phyloP scores from a whole-genome alignment of 2,329 filamentous ascomycete genomes.

The Stachybotrys chartarum region DNA sequence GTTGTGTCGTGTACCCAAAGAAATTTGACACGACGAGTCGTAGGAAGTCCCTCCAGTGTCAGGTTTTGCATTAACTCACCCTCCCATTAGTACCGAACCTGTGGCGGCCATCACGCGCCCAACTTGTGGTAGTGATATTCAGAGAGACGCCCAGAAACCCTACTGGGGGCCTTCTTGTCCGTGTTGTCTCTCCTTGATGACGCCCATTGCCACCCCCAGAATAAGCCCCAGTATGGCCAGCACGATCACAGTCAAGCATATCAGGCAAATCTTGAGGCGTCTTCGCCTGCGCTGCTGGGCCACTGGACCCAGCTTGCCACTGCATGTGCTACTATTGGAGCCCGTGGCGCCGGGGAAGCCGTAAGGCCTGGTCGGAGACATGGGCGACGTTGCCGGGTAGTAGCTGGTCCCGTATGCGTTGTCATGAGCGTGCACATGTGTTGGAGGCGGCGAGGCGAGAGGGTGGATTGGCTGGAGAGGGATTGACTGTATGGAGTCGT shows the following conservation, averaged over 20 bases:
- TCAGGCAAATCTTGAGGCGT: constrained; percentile 13
- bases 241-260: constrained; percentile 10
- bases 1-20: too few relatives aligned
- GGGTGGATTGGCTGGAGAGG: not conserved
- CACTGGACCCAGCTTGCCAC: constrained; percentile 10
- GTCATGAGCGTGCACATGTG: not conserved
- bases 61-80: too few relatives aligned
- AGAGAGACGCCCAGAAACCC: too few relatives aligned
- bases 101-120: too few relatives aligned
- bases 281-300: constrained; percentile 12
- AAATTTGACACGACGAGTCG: too few relatives aligned
- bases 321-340: not conserved
- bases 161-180: too few relatives aligned
- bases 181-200: constrained; percentile 9
- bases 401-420: not conserved
- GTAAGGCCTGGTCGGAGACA: not conserved
- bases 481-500: not conserved
- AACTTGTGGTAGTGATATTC: too few relatives aligned
- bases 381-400: not conserved
- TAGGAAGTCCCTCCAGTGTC: too few relatives aligned
- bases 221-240: constrained; percentile 16
- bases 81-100: too few relatives aligned
- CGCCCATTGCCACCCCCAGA: constrained; percentile 17
- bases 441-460: not conserved
- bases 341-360: not conserved